phyloP scores from a whole-genome alignment of 2,329 filamentous ascomycete species.

The Penicillium occitanis region DNA sequence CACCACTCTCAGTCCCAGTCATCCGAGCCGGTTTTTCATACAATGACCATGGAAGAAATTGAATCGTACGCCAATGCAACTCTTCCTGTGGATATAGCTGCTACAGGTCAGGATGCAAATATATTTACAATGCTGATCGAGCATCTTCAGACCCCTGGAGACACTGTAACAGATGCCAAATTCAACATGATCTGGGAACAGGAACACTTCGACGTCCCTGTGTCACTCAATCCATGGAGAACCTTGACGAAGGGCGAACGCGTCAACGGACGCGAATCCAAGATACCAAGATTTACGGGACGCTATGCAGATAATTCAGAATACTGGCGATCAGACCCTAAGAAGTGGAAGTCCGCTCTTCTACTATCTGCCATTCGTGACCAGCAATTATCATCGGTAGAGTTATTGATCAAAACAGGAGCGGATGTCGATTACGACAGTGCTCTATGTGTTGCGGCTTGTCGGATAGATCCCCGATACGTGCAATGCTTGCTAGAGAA shows the following conservation, averaged over 20 bases:
- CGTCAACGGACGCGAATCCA: background rate
- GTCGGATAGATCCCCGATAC: background rate
- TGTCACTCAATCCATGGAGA: background rate
- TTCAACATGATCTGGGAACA: background rate
- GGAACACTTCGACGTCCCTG: background rate
- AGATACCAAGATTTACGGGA: background rate
- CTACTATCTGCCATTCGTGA: background rate
- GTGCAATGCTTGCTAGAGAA: background rate
- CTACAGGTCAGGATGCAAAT: conserved; percentile 1
- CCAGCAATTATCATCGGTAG: background rate
- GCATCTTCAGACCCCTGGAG: background rate
- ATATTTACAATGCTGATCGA: background rate
- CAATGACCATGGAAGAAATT: conserved; percentile 15
- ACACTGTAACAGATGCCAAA: background rate
- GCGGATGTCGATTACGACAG: background rate
- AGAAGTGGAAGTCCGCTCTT: background rate
- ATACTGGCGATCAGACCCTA: background rate
- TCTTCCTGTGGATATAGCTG: conserved; percentile 12
- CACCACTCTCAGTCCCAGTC: background rate
- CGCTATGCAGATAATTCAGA: background rate
- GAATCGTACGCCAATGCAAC: conserved; percentile 6
- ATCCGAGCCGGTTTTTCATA: conserved; percentile 4
- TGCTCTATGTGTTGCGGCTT: background rate
- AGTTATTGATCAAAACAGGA: background rate
- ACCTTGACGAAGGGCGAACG: background rate